Evolutionary conservation across 345 rosid genomes (phyloP).

Genomic region (Fremontodendron californicum): DNA sequence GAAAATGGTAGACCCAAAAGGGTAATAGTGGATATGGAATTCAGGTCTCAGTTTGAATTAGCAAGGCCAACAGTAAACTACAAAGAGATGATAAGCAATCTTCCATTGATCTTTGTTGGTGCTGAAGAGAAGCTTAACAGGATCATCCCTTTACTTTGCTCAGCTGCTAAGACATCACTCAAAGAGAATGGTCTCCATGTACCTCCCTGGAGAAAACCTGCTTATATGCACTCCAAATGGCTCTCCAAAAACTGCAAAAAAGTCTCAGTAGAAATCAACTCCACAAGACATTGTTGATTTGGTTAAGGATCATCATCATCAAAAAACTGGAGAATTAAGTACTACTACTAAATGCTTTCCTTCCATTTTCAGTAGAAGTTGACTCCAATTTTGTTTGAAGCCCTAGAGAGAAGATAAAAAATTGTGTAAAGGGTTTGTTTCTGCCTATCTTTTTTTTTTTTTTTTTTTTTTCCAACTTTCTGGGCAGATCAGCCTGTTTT

Average conservation of each 20-base stretch:
- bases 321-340: background rate
- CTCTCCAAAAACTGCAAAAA: conserved; percentile 34
- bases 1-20: conserved; percentile 24
- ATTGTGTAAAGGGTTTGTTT: background rate
- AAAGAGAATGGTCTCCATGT: conserved; percentile 34
- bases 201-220: conserved; percentile 43
- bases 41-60: conserved; percentile 40
- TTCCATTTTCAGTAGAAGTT: conserved; percentile 13
- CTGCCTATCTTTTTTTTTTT: background rate
- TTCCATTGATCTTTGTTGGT: conserved; percentile 37
- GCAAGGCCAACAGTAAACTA: conserved; percentile 39
- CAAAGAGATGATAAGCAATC: conserved; percentile 23
- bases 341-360: conserved; percentile 16
- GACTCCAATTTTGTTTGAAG: background rate
- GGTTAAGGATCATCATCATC: background rate
- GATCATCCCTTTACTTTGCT: conserved; percentile 27
- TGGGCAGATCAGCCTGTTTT: background rate
- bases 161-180: conserved; percentile 33
- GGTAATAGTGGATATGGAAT: conserved; percentile 38
- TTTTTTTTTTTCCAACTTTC: background rate
- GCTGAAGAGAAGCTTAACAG: conserved; percentile 32
- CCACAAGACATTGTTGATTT: background rate
- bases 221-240: conserved; percentile 45
- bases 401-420: background rate
- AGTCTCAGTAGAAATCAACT: background rate